Evolutionary conservation across 768 basidiomycete species (phyloP).

Genomic region (Collybiopsis luxurians): DNA sequence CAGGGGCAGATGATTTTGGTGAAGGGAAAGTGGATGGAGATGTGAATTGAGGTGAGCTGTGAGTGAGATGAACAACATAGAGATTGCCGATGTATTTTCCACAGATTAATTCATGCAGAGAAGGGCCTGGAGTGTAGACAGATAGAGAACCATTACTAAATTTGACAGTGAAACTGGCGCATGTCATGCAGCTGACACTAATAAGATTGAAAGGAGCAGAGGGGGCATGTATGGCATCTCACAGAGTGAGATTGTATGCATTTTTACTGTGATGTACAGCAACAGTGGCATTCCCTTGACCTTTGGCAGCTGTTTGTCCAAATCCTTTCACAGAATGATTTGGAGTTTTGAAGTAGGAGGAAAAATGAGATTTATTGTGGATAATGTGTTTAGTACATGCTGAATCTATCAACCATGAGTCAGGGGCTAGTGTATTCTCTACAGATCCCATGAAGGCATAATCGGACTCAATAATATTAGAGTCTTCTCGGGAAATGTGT

Average conservation of each 20-base stretch:
- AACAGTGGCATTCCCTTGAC: background rate
- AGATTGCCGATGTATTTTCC: slow-evolving; percentile 6
- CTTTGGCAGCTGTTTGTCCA: no score
- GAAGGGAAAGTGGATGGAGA: background rate
- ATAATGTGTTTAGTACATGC: no score
- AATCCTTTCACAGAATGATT: no score
- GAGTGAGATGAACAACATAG: slow-evolving; percentile 7
- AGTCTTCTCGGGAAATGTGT: no score
- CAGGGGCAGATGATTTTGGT: background rate
- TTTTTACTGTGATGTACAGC: no score
- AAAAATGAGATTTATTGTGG: no score
- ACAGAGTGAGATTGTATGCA: background rate
- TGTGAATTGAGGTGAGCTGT: background rate
- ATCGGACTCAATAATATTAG: no score
- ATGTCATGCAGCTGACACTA: slow-evolving; percentile 13
- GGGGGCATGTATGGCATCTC: slow-evolving; percentile 10
- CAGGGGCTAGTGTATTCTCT: no score
- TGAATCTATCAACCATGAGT: no score
- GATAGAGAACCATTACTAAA: slow-evolving; percentile 13
- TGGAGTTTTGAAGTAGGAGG: no score
- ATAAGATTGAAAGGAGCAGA: slow-evolving; percentile 11
- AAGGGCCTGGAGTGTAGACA: slow-evolving; percentile 5
- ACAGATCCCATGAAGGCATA: no score
- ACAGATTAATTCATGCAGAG: slow-evolving; percentile 8
- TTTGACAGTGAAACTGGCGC: slow-evolving; percentile 5